Evolutionary conservation across 352 stramenopile species (phyloP).

Genomic region (Phytophthora agathidicida): DNA sequence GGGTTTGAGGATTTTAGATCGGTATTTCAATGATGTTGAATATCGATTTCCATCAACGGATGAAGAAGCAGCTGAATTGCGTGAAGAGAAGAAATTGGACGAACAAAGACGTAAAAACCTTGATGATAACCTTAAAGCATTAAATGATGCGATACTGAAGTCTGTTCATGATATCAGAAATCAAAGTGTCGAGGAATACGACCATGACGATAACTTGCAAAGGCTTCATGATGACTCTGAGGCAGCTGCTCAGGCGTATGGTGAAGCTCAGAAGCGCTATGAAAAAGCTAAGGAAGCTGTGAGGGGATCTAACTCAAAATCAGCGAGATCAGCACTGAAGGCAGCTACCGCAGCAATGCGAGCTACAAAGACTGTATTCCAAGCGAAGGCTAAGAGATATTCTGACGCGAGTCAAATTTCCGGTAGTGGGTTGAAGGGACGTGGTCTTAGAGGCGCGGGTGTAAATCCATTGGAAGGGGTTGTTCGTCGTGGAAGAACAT

Average conservation of each 20-base stretch:
- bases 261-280: constrained; percentile 16
- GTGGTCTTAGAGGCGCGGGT: constrained; percentile 13
- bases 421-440: neutral
- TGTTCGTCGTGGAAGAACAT: constrained; percentile 6
- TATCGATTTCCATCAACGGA: too few relatives aligned
- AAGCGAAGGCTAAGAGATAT: neutral
- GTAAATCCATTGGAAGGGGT: constrained; percentile 10
- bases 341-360: neutral
- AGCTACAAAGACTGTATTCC: too few relatives aligned
- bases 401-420: neutral
- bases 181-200: constrained; percentile 19
- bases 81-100: too few relatives aligned
- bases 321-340: neutral
- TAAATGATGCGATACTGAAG: constrained; percentile 25
- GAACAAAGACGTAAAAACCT: constrained; percentile 24
- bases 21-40: too few relatives aligned
- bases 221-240: constrained; percentile 25
- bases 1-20: constrained; percentile 33
- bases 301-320: neutral
- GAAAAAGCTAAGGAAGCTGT: constrained; percentile 3
- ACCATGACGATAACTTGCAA: constrained; percentile 19
- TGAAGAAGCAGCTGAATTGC: too few relatives aligned
- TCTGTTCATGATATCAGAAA: constrained; percentile 18
- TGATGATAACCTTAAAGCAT: constrained; percentile 17
- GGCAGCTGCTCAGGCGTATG: constrained; percentile 11